A percentile compares a stretch with the other conserved stretches of the same genome.
phyloP scores from a whole-genome alignment of 108 stramenopile genomes.

The Cylindrotheca fusiformis region DNA sequence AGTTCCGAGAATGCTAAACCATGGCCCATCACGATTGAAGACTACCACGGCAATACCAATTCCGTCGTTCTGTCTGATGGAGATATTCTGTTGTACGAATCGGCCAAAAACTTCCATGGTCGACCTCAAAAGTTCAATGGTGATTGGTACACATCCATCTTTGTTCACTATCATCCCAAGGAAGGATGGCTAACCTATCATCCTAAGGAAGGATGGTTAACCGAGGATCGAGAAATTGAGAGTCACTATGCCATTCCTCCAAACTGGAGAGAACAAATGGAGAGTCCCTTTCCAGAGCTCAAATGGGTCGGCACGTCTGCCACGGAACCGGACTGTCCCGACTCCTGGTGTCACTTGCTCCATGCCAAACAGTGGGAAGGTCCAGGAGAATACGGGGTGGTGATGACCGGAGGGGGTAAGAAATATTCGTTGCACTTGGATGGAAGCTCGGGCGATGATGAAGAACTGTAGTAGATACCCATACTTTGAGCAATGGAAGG shows the following conservation, averaged over 20 bases:
- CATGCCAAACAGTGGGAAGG: conserved; percentile 21
- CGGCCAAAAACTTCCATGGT: conserved; percentile 80
- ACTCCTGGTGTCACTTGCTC: conserved; percentile 37
- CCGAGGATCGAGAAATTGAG: conserved; percentile 45
- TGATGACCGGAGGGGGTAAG: conserved; percentile 35
- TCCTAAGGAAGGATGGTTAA: conserved; percentile 34
- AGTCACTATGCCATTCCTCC: conserved; percentile 53
- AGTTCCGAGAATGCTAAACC: conserved; percentile 65
- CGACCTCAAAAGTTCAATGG: conserved; percentile 70
- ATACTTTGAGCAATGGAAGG: no score
- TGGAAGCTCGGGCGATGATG: conserved; percentile 4
- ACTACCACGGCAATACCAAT: conserved; percentile 34
- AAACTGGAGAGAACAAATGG: conserved; percentile 10
- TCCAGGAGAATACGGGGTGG: conserved; percentile 49
- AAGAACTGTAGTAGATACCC: conserved; percentile 14
- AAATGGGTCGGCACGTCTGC: conserved; percentile 60
- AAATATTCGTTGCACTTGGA: conserved; percentile 30
- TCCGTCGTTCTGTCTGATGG: conserved; percentile 60
- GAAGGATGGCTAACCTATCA: conserved; percentile 48
- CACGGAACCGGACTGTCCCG: conserved; percentile 64
- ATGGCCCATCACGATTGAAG: conserved; percentile 63
- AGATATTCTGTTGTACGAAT: conserved; percentile 86
- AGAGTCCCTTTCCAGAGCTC: conserved; percentile 16
- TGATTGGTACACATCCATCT: conserved; percentile 69
- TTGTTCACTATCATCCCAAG: conserved; percentile 79